Evolutionary conservation across 148 eudicot genomes (phyloP), one percentile per base, ranked within the genome.

Genomic region (Nepenthes gracilis): DNA sequence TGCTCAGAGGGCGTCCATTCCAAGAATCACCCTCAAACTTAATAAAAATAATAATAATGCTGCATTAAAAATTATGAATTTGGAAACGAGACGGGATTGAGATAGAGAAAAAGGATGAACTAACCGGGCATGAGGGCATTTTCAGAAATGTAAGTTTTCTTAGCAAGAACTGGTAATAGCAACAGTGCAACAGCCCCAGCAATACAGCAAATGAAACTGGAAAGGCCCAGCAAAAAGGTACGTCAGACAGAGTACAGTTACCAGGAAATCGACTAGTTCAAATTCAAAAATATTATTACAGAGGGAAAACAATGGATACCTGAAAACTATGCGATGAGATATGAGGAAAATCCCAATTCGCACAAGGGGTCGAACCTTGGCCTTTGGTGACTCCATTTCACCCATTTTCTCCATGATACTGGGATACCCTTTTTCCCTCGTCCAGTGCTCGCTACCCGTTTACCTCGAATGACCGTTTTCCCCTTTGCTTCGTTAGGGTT

Each of bases 71-170:
- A 38, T 5, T 13, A 51, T 6, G n/a, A 14, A 15, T 23, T 23
- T 23, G 23, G 23, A 23, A 23, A 23, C 23, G 23, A 23, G 35
- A 15, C 4, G 12, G 61, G 2, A 23, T 23, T 23, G 23, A 23
- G 23, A 0, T 23, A 23, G 23, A 47, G 9, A 61, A 11, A 37
- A 36, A 47, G 59, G 43, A 57, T 14, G 43, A 4, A 80, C 79
- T 55, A n/a, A 88, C 98, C 99, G 66, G 99, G 92, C 89, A 93
- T 79, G 36, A 93, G 81, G 12, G 99, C 97, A 77, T 93, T 93
- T 72, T 93, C 99, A 1, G 97, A 89, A 58, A 93, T 58, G 59
- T 89, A 89, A 12, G 99, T 93, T 55, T 72, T 89, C 62, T 93
- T 93, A 54, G 97, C 95, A 36, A 93, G 87, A 61, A 81, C 73